Percentiles rank a stretch among this genome's conserved stretches.
Conservation (phyloP, 495 filamentous ascomycete genomes). For the Apodospora peruviana region DNA sequence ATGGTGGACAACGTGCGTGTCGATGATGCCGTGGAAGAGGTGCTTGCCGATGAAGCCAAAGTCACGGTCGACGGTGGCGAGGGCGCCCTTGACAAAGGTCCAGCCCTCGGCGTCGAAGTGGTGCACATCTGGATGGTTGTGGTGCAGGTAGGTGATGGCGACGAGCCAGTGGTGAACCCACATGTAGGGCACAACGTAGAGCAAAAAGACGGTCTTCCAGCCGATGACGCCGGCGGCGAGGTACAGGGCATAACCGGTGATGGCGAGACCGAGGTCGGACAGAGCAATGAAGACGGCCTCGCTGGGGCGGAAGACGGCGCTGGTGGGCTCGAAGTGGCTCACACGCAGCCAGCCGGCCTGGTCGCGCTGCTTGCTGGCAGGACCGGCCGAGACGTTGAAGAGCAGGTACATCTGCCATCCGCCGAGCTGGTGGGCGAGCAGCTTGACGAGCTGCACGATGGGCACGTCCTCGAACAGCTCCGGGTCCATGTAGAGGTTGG, state of each 20-base stretch:
- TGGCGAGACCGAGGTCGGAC: constrained; percentile 72
- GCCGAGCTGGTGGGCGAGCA: constrained; percentile 76
- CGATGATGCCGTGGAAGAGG: constrained; percentile 84
- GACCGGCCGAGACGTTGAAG: constrained; percentile 86
- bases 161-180: constrained; percentile 98
- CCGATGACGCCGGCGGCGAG: constrained; percentile 65
- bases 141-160: constrained; percentile 83
- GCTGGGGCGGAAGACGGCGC: constrained; percentile 86
- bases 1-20: constrained; percentile 89
- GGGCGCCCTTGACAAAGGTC: constrained; percentile 82
- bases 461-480: constrained; percentile 92
- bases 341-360: constrained; percentile 74
- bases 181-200: constrained; percentile 89
- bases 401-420: constrained; percentile 85
- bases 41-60: constrained; percentile 81
- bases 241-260: constrained; percentile 47
- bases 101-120: constrained; percentile 72
- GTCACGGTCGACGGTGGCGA: constrained; percentile 82
- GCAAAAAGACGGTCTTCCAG: constrained; percentile 75
- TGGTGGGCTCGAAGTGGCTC: constrained; percentile 88
- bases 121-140: constrained; percentile 76
- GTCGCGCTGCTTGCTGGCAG: constrained; percentile 74
- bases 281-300: constrained; percentile 77
- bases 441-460: constrained; percentile 65
- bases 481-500: constrained; percentile 50